Percentiles rank a stretch among this genome's conserved stretches.
Evolutionary conservation across 1,284 basidiomycete species (phyloP).

Genomic region (Leccinum ponderosum): DNA sequence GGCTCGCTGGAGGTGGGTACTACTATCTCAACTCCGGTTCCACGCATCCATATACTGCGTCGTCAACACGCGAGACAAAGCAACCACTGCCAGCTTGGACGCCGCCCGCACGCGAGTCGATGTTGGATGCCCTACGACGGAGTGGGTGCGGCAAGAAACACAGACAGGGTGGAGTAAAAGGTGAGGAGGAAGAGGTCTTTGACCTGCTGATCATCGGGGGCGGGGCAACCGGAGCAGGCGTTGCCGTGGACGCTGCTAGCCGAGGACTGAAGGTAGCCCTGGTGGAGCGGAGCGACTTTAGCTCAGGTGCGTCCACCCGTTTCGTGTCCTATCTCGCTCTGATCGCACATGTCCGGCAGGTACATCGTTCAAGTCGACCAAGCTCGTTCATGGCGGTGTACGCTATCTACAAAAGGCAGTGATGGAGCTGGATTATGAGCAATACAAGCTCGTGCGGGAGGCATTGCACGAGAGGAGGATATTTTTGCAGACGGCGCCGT

Average conservation of each 20-base stretch:
- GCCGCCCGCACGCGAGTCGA: conserved; percentile 64
- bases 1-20: conserved; percentile 60
- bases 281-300: conserved; percentile 93
- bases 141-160: conserved; percentile 14
- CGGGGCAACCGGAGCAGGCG: conserved; percentile 93
- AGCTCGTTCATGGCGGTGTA: conserved; percentile 97
- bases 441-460: conserved; percentile 95
- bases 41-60: conserved; percentile 45
- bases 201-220: conserved; percentile 90
- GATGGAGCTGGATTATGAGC: conserved; percentile 94
- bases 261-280: conserved; percentile 91
- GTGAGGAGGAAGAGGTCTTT: conserved; percentile 50
- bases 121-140: conserved; percentile 53
- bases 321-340: neutral
- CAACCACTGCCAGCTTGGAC: conserved; percentile 75
- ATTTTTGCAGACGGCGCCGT: conserved; percentile 95
- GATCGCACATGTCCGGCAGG: conserved; percentile 67
- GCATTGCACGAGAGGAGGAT: conserved; percentile 92
- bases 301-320: conserved; percentile 62
- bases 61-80: conserved; percentile 59
- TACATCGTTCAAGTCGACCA: conserved; percentile 96
- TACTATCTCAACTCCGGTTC: conserved; percentile 72
- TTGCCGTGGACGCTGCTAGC: conserved; percentile 92
- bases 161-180: neutral
- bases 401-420: conserved; percentile 97